These are phyloP conservation scores for Tetrastigma voinierianum DNA, from an alignment of 164 flowering plant genomes.

Conservation along the genomic window DNA sequence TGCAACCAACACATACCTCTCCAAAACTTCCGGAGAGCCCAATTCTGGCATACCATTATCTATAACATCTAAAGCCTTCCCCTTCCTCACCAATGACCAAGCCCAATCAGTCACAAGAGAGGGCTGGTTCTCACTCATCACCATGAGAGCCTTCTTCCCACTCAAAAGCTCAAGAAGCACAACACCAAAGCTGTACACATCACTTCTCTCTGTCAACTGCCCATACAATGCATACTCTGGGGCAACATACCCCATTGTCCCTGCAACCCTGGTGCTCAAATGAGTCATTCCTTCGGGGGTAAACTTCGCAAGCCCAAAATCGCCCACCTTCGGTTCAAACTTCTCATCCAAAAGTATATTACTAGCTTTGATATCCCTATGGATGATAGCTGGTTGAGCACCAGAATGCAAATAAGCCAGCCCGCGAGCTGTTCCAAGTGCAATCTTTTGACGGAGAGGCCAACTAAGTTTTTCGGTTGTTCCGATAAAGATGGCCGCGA, in stretches of 20 bases:
- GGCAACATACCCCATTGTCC: conserved; percentile 95
- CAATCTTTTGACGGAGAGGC: conserved; percentile 74
- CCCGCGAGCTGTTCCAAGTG: conserved; percentile 76
- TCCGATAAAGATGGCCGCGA: conserved; percentile 70
- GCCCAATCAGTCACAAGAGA: conserved; percentile 77
- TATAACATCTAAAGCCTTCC: conserved; percentile 57
- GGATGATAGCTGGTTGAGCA: conserved; percentile 73
- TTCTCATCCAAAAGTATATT: conserved; percentile 76
- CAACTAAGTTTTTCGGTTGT: conserved; percentile 46
- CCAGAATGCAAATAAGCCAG: conserved; percentile 85
- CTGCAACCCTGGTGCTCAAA: conserved; percentile 87
- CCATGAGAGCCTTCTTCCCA: conserved; percentile 63
- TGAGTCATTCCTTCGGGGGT: conserved; percentile 79
- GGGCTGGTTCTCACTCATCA: conserved; percentile 35
- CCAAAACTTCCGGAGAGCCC: conserved; percentile 51
- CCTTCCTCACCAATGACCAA: conserved; percentile 66
- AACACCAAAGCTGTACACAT: conserved; percentile 85
- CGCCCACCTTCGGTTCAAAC: conserved; percentile 79
- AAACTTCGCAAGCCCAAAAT: conserved; percentile 88
- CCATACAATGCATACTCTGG: conserved; percentile 95
- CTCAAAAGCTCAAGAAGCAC: conserved; percentile 85
- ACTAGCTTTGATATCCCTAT: conserved; percentile 85
- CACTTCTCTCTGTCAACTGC: conserved; percentile 80
- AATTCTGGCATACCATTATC: conserved; percentile 77
- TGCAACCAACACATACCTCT: conserved; percentile 67